Conservation (phyloP, 192 early-diverging fungal species). For the Coemansia sp. region DNA sequence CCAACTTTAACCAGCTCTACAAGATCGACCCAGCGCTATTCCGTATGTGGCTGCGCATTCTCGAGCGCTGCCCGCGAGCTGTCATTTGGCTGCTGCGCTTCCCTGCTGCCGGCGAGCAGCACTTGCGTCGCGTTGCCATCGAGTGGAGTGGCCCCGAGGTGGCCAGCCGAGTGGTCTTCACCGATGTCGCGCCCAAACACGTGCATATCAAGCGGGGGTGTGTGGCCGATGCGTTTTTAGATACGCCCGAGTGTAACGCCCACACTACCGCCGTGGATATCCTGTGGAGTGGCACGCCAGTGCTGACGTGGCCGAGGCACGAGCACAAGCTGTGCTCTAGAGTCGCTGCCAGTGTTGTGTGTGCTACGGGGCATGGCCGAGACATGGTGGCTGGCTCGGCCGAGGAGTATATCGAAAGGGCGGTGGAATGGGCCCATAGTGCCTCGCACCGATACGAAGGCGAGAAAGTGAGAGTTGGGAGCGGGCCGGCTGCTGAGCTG, state of each 20-base stretch:
- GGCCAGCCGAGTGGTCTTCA: conserved; percentile 80
- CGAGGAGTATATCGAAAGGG: conserved; percentile 64
- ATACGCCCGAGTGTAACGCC: conserved; percentile 95
- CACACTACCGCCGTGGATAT: conserved; percentile 96
- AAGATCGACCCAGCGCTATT: conserved; percentile 92
- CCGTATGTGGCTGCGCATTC: conserved; percentile 78
- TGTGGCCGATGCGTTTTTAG: conserved; percentile 87
- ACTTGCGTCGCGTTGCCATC: conserved; percentile 67
- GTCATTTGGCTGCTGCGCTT: conserved; percentile 91
- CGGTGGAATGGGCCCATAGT: conserved; percentile 60
- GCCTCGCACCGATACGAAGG: conserved; percentile 23
- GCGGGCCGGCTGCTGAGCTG: conserved; percentile 60
- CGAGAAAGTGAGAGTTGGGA: conserved; percentile 27
- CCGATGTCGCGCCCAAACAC: conserved; percentile 80
- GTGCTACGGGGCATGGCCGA: conserved; percentile 71
- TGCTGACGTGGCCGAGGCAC: conserved; percentile 85
- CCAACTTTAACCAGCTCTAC: conserved; percentile 96
- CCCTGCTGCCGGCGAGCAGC: conserved; percentile 80
- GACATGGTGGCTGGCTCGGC: conserved; percentile 66
- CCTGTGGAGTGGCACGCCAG: conserved; percentile 90
- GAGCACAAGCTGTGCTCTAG: conserved; percentile 89
- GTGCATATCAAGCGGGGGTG: conserved; percentile 90
- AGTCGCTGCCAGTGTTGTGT: conserved; percentile 83
- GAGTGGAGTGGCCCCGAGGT: conserved; percentile 75
- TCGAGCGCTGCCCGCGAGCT: conserved; percentile 75